phyloP scores from a whole-genome alignment of 83 land plant species.

The Picea abies region DNA sequence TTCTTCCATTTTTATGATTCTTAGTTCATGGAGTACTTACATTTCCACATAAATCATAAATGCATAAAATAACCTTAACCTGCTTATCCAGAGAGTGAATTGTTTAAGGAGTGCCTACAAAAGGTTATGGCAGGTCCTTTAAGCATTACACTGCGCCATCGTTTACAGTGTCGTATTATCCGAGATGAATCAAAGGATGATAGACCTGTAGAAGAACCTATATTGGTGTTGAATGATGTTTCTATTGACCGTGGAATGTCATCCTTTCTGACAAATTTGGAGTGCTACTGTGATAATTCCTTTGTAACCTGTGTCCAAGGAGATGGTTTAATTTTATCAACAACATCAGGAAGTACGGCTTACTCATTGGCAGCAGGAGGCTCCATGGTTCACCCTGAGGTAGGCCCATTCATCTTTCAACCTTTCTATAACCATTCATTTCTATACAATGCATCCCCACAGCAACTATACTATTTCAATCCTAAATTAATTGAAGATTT shows the following conservation, averaged over 20 bases:
- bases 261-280: constrained; percentile 81
- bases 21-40: neutral
- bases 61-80: constrained; percentile 41
- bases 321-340: constrained; percentile 89
- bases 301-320: constrained; percentile 95
- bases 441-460: neutral
- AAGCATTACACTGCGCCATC: constrained; percentile 84
- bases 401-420: constrained; percentile 24
- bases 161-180: constrained; percentile 79
- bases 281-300: constrained; percentile 83
- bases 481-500: neutral
- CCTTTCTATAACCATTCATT: neutral
- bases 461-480: neutral
- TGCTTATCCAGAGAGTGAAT: constrained; percentile 64
- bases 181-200: constrained; percentile 68
- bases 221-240: constrained; percentile 91
- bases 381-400: constrained; percentile 98
- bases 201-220: constrained; percentile 55
- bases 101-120: constrained; percentile 70
- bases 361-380: constrained; percentile 97
- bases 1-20: neutral
- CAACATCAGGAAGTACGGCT: constrained; percentile 96
- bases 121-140: constrained; percentile 77
- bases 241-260: constrained; percentile 93
- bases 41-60: neutral